These are phyloP conservation scores for Cymbopogon flexuosus DNA, from an alignment of 202 grass and related monocot species.

Conservation along the genomic window DNA sequence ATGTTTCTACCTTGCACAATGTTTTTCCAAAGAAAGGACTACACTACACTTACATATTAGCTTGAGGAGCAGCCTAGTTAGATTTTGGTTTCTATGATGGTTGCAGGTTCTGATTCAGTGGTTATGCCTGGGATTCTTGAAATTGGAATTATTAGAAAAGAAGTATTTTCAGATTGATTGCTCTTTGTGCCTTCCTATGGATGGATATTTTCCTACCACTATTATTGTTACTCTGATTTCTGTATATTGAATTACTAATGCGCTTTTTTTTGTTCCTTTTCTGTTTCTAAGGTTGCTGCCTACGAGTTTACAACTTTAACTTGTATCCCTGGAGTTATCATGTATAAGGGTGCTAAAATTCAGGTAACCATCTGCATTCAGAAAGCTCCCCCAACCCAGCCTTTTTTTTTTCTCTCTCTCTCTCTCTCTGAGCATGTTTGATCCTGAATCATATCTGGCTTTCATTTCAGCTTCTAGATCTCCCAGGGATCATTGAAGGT, in stretches of 20 bases:
- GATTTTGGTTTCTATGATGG: background rate
- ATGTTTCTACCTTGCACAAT: background rate
- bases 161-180: background rate
- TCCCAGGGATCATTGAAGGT: slow-evolving; percentile 98
- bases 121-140: background rate
- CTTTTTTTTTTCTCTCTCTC: too few species aligned
- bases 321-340: slow-evolving; percentile 94
- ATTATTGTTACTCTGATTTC: background rate
- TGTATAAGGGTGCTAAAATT: slow-evolving; percentile 82
- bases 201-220: background rate
- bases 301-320: slow-evolving; percentile 92
- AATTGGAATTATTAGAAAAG: background rate
- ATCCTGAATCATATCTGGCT: slow-evolving; percentile 20
- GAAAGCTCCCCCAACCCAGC: background rate
- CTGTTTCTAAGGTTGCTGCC: slow-evolving; percentile 58
- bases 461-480: slow-evolving; percentile 76
- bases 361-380: slow-evolving; percentile 46
- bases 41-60: background rate
- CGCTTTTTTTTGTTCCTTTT: background rate
- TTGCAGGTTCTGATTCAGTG: background rate
- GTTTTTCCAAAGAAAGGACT: background rate
- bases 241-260: background rate
- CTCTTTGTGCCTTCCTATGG: background rate
- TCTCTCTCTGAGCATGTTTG: background rate
- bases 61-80: background rate